These are phyloP conservation scores for Sporothrix pallida DNA, from an alignment of 2,329 filamentous ascomycete genomes.

Conservation along the genomic window DNA sequence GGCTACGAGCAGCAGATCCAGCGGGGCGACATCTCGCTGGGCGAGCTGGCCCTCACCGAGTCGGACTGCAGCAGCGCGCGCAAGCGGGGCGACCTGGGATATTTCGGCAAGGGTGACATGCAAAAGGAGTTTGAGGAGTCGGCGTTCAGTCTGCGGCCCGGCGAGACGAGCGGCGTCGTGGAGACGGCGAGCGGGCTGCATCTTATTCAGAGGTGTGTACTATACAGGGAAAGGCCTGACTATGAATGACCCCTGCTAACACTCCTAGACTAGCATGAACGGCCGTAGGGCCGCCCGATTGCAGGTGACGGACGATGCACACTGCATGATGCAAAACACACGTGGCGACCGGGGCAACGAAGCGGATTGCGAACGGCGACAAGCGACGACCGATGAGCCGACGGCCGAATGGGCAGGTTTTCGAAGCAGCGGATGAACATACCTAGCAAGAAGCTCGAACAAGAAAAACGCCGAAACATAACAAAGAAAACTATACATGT, in stretches of 20 bases:
- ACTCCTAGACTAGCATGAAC: conserved; percentile 30
- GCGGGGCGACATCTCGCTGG: conserved; percentile 70
- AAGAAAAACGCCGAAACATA: not conserved
- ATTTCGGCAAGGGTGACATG: conserved; percentile 95
- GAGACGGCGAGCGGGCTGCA: conserved; percentile 94
- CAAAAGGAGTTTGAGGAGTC: conserved; percentile 98
- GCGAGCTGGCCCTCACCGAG: conserved; percentile 84
- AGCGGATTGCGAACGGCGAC: not conserved
- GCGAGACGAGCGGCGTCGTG: conserved; percentile 84
- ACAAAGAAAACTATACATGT: not conserved
- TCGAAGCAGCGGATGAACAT: too few species aligned
- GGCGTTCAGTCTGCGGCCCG: conserved; percentile 85
- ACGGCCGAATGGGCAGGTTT: too few species aligned
- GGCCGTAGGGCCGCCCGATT: conserved; percentile 17
- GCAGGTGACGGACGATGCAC: not conserved
- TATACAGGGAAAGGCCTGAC: not conserved
- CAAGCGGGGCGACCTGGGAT: conserved; percentile 92
- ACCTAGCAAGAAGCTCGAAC: not conserved
- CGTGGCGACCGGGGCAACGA: not conserved
- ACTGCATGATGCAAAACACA: not conserved
- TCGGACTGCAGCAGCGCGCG: conserved; percentile 95
- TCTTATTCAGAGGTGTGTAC: conserved; percentile 83
- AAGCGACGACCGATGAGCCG: too few species aligned
- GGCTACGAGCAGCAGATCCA: conserved; percentile 78
- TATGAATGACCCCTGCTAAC: not conserved